A percentile compares a stretch with the other conserved stretches of the same genome.
phyloP scores from a whole-genome alignment of 371 early-diverging fungal genomes.

The Rhizopus delemar region DNA sequence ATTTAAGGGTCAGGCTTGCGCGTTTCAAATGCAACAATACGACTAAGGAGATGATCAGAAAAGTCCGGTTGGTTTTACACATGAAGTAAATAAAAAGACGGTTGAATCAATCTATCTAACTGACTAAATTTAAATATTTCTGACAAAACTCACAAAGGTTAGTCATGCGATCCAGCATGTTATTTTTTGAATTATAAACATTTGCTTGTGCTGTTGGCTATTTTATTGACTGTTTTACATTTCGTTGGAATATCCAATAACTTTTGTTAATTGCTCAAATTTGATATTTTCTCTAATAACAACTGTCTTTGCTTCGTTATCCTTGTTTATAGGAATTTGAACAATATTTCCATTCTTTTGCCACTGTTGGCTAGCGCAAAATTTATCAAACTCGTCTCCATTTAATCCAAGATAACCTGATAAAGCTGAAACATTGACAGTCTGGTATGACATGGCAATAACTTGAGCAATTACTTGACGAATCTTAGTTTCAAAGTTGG shows the following conservation, averaged over 20 bases:
- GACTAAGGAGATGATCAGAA: slow-evolving; percentile 29
- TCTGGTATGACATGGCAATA: slow-evolving; percentile 80
- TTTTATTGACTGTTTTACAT: slow-evolving; percentile 34
- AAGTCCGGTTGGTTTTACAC: slow-evolving; percentile 62
- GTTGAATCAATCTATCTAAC: slow-evolving; percentile 68
- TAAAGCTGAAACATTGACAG: slow-evolving; percentile 61
- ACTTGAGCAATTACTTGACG: slow-evolving; percentile 73
- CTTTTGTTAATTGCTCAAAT: slow-evolving; percentile 79
- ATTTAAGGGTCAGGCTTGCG: too few species aligned
- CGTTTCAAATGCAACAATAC: slow-evolving; percentile 42
- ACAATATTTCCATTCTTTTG: slow-evolving; percentile 62
- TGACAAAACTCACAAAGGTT: slow-evolving; percentile 62
- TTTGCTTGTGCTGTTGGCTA: background rate
- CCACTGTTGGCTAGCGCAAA: slow-evolving; percentile 71
- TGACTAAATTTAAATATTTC: slow-evolving; percentile 64
- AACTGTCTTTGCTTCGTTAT: slow-evolving; percentile 80
- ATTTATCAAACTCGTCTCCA: slow-evolving; percentile 65
- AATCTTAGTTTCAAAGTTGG: slow-evolving; percentile 75
- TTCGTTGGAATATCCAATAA: slow-evolving; percentile 70
- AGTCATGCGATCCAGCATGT: slow-evolving; percentile 59
- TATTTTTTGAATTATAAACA: slow-evolving; percentile 37
- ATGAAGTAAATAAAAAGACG: slow-evolving; percentile 69
- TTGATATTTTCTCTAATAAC: slow-evolving; percentile 86
- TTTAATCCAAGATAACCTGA: slow-evolving; percentile 69
- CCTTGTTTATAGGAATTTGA: slow-evolving; percentile 76